Evolutionary conservation across 2,329 filamentous ascomycete genomes (phyloP), one percentile per base, ranked within the genome.

Genomic region (Gnomoniopsis sp.): DNA sequence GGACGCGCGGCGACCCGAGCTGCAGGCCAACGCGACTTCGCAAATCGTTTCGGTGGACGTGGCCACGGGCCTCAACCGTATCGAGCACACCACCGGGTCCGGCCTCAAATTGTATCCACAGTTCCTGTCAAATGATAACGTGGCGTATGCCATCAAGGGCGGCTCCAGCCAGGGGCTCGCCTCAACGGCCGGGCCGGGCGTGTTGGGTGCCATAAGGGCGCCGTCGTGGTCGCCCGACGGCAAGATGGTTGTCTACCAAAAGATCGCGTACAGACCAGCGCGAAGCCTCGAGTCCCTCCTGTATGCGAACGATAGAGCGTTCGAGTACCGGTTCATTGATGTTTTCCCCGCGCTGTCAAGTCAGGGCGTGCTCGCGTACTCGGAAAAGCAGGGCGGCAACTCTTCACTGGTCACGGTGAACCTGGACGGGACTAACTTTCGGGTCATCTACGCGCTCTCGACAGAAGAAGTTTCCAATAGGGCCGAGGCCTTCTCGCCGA

Each of bases 301-400:
- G 6, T 77, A 71, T 60, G 71, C 68, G 61, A 77, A 69, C 68
- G 71, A 76, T 48, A 26, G 26, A 14, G 70, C 75, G 1, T 77
- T 70, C 70, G 75, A 76, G 6, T 77, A 77, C 60, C 71, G 72
- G 22, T 74, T 74, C 67, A 75, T 69, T 36, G 74, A 77, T 52
- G 71, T 76, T 3, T 77, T 77, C 65, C 75, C 75, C 0, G 63
- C 69, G 30, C 62, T 72, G 15, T 66, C 63, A 8, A 48, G 14
- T 1, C 48, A 50, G 52, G 50, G 63, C 2, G 64, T 61, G 1
- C 62, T 75, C 17, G 72, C 67, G 12, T 68, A 72, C 15, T 76
- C 74, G 0, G 65, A 73, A 55, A 76, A 75, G 58, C 70, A 75
- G 54, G 67, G 74, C 1, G 73, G 72, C 17, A 75, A 75, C 57